Evolutionary conservation across 139 green algal species (phyloP).

Genomic region (Mesotaenium endlicherianum): DNA sequence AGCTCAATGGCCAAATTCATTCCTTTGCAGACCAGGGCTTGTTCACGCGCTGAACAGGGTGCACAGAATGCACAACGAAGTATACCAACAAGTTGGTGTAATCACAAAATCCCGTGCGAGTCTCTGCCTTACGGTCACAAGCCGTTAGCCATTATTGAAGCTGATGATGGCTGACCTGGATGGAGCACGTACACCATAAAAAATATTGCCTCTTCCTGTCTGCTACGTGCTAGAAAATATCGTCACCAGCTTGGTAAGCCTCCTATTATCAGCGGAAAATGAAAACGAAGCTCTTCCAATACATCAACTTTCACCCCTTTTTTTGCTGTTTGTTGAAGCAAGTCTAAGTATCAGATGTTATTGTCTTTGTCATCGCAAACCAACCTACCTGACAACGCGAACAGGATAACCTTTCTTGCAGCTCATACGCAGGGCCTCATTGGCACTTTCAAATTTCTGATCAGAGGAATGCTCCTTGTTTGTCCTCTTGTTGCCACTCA

Average conservation of each 20-base stretch:
- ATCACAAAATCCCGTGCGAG: too few species aligned
- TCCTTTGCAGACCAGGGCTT: too few species aligned
- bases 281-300: neutral
- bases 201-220: neutral
- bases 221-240: neutral
- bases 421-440: conserved; percentile 81
- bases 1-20: neutral
- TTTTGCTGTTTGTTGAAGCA: neutral
- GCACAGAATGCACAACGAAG: too few species aligned
- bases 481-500: conserved; percentile 94
- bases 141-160: too few species aligned
- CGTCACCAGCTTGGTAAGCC: neutral
- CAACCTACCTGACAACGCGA: conserved; percentile 76
- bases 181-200: too few species aligned
- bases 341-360: too few species aligned
- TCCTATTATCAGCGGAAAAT: neutral
- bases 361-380: neutral
- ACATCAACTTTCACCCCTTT: neutral
- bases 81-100: too few species aligned
- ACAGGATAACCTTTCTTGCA: conserved; percentile 84
- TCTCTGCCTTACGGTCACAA: too few species aligned
- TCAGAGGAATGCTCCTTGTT: conserved; percentile 84
- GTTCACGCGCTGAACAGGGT: too few species aligned
- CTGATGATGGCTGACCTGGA: too few species aligned
- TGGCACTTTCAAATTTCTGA: conserved; percentile 85